Conservation (phyloP, 495 filamentous ascomycete genomes). For the Pseudotulostoma volvatum region DNA sequence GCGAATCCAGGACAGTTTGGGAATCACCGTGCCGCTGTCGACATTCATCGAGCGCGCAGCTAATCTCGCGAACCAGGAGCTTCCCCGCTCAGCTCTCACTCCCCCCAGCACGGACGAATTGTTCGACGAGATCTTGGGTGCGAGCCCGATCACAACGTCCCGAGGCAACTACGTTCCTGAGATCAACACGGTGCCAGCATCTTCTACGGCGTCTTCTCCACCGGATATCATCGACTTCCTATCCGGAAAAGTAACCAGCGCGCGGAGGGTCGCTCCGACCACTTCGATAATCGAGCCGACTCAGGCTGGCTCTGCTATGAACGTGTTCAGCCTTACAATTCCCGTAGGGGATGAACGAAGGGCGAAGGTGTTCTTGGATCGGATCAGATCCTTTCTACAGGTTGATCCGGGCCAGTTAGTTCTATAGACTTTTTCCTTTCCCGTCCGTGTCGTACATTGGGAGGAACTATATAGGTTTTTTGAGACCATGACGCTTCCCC, state of each 20-base stretch:
- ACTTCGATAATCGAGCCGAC: constrained; percentile 6
- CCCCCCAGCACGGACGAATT: constrained; percentile 62
- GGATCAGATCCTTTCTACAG: constrained; percentile 68
- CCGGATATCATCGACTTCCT: constrained; percentile 67
- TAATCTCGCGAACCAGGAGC: constrained; percentile 67
- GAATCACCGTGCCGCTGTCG: constrained; percentile 65
- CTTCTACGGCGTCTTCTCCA: constrained; percentile 13
- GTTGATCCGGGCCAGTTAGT: constrained; percentile 68
- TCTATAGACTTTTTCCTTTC: constrained; percentile 22
- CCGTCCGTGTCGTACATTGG: too few species aligned
- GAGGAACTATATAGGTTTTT: too few species aligned
- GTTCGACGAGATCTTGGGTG: constrained; percentile 75
- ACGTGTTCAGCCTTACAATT: constrained; percentile 67
- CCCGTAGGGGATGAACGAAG: constrained; percentile 62
- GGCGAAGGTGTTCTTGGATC: constrained; percentile 64
- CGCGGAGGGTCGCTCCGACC: constrained; percentile 4
- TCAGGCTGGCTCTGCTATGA: constrained; percentile 31
- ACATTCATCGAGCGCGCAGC: constrained; percentile 74
- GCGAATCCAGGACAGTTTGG: constrained; percentile 55
- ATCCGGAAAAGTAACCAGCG: constrained; percentile 27
- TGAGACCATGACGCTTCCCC: too few species aligned
- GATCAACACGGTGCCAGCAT: constrained; percentile 40
- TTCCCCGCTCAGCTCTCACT: constrained; percentile 46
- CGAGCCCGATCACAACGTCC: constrained; percentile 37
- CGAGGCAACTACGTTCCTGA: constrained; percentile 56